Evolutionary conservation across 805 yeast genomes (phyloP).

Genomic region (Wickerhamiella shivajii): DNA sequence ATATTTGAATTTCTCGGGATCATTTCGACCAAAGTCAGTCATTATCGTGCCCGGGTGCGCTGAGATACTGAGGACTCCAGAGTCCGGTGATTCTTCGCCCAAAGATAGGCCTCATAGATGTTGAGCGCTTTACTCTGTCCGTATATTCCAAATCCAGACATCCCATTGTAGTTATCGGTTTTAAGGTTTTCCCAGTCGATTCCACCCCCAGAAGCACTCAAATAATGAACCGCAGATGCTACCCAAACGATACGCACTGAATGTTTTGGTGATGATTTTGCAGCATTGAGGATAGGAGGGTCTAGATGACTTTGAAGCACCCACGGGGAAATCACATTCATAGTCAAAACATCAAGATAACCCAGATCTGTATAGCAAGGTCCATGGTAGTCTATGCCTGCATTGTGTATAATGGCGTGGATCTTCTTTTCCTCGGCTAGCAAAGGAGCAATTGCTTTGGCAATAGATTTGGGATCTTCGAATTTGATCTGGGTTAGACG

Average conservation of each 20-base stretch:
- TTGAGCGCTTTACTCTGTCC: conserved; percentile 35
- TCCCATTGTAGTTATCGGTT: conserved; percentile 16
- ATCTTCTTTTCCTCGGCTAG: conserved; percentile 17
- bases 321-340: conserved; percentile 34
- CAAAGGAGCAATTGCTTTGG: conserved; percentile 25
- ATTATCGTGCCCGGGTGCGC: conserved; percentile 30
- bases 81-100: conserved; percentile 23
- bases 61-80: conserved; percentile 23
- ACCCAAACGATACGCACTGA: conserved; percentile 32
- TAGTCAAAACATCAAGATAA: conserved; percentile 27
- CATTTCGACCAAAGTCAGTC: conserved; percentile 26
- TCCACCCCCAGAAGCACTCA: conserved; percentile 24
- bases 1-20: conserved; percentile 9
- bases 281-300: conserved; percentile 28
- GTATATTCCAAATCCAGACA: conserved; percentile 20
- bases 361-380: conserved; percentile 9
- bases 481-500: conserved; percentile 13
- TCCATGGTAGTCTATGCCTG: conserved; percentile 15
- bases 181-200: conserved; percentile 28
- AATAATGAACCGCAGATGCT: conserved; percentile 28
- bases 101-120: conserved; percentile 26
- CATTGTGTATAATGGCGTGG: conserved; percentile 27
- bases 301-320: conserved; percentile 24
- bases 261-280: conserved; percentile 19
- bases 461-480: conserved; percentile 30